phyloP scores from a whole-genome alignment of 768 basidiomycete species.

The Hysterangium stoloniferum region DNA sequence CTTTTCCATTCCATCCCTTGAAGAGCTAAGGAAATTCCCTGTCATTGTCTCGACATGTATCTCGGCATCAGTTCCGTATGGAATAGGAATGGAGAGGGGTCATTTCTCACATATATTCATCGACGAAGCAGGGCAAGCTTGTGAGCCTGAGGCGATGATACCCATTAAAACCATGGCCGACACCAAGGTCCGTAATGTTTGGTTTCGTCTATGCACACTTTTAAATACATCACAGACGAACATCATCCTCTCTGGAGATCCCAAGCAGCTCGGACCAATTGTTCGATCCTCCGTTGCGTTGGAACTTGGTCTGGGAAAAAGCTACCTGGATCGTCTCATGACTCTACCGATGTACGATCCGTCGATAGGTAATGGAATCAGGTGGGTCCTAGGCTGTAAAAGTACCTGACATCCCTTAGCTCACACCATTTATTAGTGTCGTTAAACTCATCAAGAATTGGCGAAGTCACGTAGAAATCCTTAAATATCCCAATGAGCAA shows the following conservation, averaged over 20 bases:
- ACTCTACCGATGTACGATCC: conserved; percentile 22
- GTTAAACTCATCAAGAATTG: conserved; percentile 57
- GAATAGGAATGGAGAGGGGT: conserved; percentile 41
- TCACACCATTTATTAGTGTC: conserved; percentile 27
- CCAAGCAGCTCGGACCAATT: conserved; percentile 32
- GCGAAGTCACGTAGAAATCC: conserved; percentile 46
- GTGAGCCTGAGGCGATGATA: conserved; percentile 52
- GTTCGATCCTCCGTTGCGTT: conserved; percentile 24
- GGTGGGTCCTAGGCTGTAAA: conserved; percentile 17
- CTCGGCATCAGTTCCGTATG: conserved; percentile 41
- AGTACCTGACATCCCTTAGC: not conserved
- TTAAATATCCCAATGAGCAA: conserved; percentile 46
- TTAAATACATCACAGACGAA: conserved; percentile 20
- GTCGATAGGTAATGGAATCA: conserved; percentile 17
- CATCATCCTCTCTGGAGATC: conserved; percentile 31
- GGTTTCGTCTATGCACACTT: not conserved
- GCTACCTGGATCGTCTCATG: conserved; percentile 33
- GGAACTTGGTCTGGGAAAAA: conserved; percentile 22
- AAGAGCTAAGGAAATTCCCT: conserved; percentile 34
- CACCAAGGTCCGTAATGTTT: conserved; percentile 5
- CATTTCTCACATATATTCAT: conserved; percentile 56
- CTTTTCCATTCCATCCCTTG: conserved; percentile 39
- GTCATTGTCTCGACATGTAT: conserved; percentile 54
- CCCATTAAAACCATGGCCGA: conserved; percentile 27
- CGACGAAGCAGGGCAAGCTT: conserved; percentile 60